Base-by-base conservation (phyloP, 2,329 filamentous ascomycete genomes). In the Penicillium psychrosexuale region DNA sequence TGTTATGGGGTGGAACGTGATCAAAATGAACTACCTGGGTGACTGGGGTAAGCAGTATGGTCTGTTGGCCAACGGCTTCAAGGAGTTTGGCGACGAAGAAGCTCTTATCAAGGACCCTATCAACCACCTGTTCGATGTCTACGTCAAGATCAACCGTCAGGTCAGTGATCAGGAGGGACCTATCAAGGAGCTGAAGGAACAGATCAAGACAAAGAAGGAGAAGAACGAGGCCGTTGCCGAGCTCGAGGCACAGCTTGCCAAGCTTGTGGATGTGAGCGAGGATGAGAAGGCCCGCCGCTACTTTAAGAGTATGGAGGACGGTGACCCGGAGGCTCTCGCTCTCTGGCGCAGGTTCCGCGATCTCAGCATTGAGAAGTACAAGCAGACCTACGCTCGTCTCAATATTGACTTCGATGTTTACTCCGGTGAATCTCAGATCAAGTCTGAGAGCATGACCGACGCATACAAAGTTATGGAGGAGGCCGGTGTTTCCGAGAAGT, bases 41-140 rank as follows among this genome's bases (percentile, higher is more conserved):
- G 84, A 87, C 66, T 87, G 84, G 84, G 84, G 84, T 48, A 86
- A 86, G 76, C 84, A 87, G 69, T 86, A 86, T 58, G 84, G 84
- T 64, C 76, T 87, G 33, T 72, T 86, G 47, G 84, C 82, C 9
- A 80, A 85, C 54, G 84, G 84, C 1, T 87, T 83, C 67, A 80
- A 84, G 64, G 77, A 78, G 60, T 87, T 82, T 59, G 84, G 84
- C 44, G 80, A 76, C 56, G 83, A 86, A 69, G 82, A 84, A 60
- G 79, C 81, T 62, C 73, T 87, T 34, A 70, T 77, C 48, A 79
- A 79, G 64, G 83, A 87, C 66, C 84, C 84, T 1, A 85, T 86
- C 63, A 84, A 83, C 65, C 84, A 87, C 67, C 72, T 87, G 38
- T 86, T 86, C 61, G 81, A 87, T 58, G 83, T 87, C 51, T 87